A percentile compares a stretch with the other conserved stretches of the same genome.
These are phyloP conservation scores for Aaosphaeria pasadenensis DNA, from an alignment of 2,329 filamentous ascomycete genomes.

Conservation along the genomic window DNA sequence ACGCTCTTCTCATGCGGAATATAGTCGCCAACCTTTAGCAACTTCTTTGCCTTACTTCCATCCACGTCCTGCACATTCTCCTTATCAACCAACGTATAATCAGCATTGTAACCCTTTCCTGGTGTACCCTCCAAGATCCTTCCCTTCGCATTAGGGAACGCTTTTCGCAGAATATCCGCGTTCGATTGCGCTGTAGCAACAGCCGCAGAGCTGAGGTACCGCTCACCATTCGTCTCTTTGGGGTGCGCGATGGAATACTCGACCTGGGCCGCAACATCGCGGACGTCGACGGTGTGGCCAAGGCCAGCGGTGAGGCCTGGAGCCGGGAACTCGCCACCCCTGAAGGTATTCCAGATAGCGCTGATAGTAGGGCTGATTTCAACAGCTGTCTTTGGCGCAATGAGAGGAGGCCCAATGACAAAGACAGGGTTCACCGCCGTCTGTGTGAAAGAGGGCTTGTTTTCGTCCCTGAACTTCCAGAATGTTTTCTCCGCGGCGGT, in stretches of 20 bases:
- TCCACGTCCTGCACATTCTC: slow-evolving; percentile 8
- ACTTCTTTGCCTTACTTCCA: slow-evolving; percentile 14
- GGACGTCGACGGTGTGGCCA: slow-evolving; percentile 41
- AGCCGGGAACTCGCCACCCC: slow-evolving; percentile 25
- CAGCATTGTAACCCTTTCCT: slow-evolving; percentile 38
- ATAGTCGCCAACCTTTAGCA: slow-evolving; percentile 11
- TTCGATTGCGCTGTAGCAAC: slow-evolving; percentile 36
- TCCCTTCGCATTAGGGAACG: slow-evolving; percentile 32
- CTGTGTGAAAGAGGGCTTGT: slow-evolving; percentile 39
- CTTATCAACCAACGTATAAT: slow-evolving; percentile 15
- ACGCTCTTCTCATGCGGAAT: slow-evolving; percentile 21
- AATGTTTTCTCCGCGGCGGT: slow-evolving; percentile 20
- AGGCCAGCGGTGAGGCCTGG: slow-evolving; percentile 15
- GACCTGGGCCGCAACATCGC: slow-evolving; percentile 44
- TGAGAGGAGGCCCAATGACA: slow-evolving; percentile 42
- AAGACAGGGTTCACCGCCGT: slow-evolving; percentile 42
- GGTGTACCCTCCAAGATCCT: slow-evolving; percentile 39
- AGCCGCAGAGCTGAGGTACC: slow-evolving; percentile 38
- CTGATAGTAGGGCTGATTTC: slow-evolving; percentile 34
- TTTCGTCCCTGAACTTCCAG: slow-evolving; percentile 34
- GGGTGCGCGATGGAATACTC: slow-evolving; percentile 39
- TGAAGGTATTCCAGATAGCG: slow-evolving; percentile 35
- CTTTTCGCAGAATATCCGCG: slow-evolving; percentile 42
- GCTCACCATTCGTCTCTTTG: slow-evolving; percentile 37
- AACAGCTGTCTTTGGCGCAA: slow-evolving; percentile 23